Conservation (phyloP, 352 stramenopile species). For the Globisporangium solare region DNA sequence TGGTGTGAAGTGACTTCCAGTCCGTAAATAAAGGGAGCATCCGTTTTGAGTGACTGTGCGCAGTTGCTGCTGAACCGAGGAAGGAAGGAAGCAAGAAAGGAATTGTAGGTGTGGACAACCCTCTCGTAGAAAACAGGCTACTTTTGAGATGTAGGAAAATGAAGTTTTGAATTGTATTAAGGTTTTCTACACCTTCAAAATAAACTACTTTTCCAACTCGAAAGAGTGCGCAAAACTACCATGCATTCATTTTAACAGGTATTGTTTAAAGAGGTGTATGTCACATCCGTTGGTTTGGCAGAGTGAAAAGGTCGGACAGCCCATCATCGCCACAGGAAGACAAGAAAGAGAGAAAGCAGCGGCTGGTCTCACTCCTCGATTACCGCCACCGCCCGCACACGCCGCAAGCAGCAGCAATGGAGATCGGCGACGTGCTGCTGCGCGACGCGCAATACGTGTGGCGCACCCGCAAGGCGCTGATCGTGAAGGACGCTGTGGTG, state of each 20-base stretch:
- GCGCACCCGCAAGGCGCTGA: slow-evolving; percentile 25
- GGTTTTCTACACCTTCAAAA: no score
- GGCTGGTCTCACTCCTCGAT: background rate
- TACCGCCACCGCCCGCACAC: background rate
- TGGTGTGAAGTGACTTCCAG: no score
- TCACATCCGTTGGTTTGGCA: no score
- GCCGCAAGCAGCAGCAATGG: slow-evolving; percentile 16
- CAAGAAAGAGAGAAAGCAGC: background rate
- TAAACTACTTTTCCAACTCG: no score
- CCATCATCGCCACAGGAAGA: background rate
- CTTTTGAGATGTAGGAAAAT: no score
- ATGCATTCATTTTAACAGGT: no score
- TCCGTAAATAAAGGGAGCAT: background rate
- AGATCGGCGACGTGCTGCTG: slow-evolving; percentile 43
- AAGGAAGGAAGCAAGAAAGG: background rate
- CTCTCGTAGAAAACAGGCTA: no score
- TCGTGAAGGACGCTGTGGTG: slow-evolving; percentile 34
- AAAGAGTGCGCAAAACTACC: no score
- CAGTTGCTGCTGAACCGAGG: background rate
- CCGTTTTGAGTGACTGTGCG: background rate
- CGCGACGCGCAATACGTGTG: slow-evolving; percentile 52
- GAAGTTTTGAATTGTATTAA: no score
- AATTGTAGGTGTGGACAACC: background rate
- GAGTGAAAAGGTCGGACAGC: background rate
- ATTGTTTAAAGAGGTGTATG: no score